Base-by-base conservation (phyloP, 2,329 filamentous ascomycete genomes). In the Huntiella moniliformis region DNA sequence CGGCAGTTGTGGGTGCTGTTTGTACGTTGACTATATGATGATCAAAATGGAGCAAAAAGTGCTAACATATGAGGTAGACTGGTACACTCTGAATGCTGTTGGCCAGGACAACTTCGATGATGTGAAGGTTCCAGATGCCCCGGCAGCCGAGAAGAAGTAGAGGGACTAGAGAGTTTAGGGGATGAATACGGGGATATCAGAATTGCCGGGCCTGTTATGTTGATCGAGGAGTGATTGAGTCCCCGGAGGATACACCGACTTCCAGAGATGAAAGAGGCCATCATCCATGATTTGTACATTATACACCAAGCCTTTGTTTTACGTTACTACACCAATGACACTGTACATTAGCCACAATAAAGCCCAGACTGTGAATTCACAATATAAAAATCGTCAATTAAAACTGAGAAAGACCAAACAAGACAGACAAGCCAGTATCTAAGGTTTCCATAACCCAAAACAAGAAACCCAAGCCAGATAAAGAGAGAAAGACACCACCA, bases 71-170 rank as follows among this genome's bases (percentile, higher is more conserved):
- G 28, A 3, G 32, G 39, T 47, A 75, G 73, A 75, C 55, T 64
- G 63, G 53, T 76, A 75, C 57, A 76, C 73, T 3, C 80, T 98
- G 58, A 74, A 70, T 53, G 85, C 84, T 46, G 82, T 98, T 57
- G 85, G 88, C 38, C 91, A 96, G 63, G 91, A 96, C 62, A 84
- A 95, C 54, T 98, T 98, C 65, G 83, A 87, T 48, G 91, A 98
- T 59, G 87, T 96, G 55, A 79, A 85, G 59, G 79, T 96, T 34
- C 91, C 91, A 22, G 82, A 84, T 59, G 67, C 72, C 44, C 79
- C 83, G 10, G 6, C 37, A 5, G 22, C 42, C 4, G 7, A 44
- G 12, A 32, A 46, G 17, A 50, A 50, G 45, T 42, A 41, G 61
- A 63, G 42, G n/a, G 38, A 8, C 8, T 39, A 12, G 3, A 5